These are phyloP conservation scores for Breynia disticha DNA, from an alignment of 441 rosid species.

Conservation along the genomic window DNA sequence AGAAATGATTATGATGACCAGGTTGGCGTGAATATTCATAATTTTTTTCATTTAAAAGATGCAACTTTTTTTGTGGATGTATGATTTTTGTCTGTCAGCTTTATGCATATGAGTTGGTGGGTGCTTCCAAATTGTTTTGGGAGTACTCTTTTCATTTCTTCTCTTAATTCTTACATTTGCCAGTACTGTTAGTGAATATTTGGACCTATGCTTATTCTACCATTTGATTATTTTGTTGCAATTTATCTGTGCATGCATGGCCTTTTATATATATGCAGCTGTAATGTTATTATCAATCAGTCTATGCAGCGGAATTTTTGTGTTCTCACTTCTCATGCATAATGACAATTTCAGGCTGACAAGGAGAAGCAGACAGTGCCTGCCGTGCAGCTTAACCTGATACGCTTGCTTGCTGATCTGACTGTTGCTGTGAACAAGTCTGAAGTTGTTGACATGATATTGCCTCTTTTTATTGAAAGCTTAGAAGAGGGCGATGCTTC, in stretches of 20 bases:
- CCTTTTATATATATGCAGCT: not conserved
- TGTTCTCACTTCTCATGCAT: too few species aligned
- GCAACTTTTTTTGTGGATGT: not conserved
- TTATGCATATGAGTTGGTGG: not conserved
- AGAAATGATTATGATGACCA: slow-evolving; percentile 84
- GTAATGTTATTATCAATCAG: not conserved
- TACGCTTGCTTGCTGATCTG: slow-evolving; percentile 84
- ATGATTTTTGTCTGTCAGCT: not conserved
- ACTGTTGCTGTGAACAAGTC: slow-evolving; percentile 82
- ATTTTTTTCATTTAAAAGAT: not conserved
- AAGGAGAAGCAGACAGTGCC: slow-evolving; percentile 70
- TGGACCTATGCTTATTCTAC: not conserved
- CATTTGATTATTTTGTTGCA: not conserved
- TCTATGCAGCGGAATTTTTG: too few species aligned
- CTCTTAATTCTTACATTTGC: not conserved
- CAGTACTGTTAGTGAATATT: too few species aligned
- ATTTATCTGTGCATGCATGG: slow-evolving; percentile 1
- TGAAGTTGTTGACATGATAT: slow-evolving; percentile 92
- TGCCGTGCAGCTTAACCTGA: slow-evolving; percentile 74
- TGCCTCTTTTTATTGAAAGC: slow-evolving; percentile 93
- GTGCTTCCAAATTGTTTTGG: not conserved
- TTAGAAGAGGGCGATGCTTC: slow-evolving; percentile 99
- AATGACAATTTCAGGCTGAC: slow-evolving; percentile 51
- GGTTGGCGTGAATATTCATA: slow-evolving; percentile 27
- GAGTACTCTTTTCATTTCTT: not conserved